These are phyloP conservation scores for Styphnolobium japonicum DNA, from an alignment of 306 rosid genomes.

Conservation along the genomic window DNA sequence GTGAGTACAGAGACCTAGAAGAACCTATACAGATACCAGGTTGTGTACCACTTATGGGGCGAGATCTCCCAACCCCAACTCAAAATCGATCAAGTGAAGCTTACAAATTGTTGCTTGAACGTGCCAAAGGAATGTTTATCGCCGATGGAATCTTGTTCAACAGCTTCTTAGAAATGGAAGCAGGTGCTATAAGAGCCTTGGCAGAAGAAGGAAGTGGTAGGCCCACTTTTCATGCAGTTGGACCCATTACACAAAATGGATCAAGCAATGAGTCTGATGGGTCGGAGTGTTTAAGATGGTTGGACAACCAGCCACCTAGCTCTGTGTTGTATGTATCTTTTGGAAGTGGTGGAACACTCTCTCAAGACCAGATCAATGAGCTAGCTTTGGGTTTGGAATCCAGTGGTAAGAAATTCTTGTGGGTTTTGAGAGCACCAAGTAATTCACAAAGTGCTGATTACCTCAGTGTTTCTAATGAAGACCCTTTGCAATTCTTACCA, in stretches of 20 bases:
- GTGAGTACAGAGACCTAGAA: neutral
- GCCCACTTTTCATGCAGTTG: neutral
- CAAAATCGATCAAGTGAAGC: neutral
- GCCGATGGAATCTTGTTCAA: slow-evolving; percentile 22
- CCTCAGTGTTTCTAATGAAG: neutral
- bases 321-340: neutral
- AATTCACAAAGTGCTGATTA: neutral
- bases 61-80: neutral
- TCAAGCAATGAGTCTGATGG: neutral
- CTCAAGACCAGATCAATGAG: neutral
- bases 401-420: neutral
- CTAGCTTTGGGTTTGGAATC: neutral
- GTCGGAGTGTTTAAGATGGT: neutral
- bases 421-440: slow-evolving; percentile 8
- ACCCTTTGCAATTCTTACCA: neutral
- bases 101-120: neutral
- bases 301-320: neutral
- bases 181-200: neutral
- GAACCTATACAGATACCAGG: slow-evolving; percentile 10
- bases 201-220: neutral
- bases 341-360: slow-evolving; percentile 14
- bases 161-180: slow-evolving; percentile 18
- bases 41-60: neutral
- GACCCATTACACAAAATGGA: slow-evolving; percentile 9
- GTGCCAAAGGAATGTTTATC: neutral